These are phyloP conservation scores for Ephemerocybe angulata DNA, from an alignment of 768 basidiomycete species.

Conservation along the genomic window DNA sequence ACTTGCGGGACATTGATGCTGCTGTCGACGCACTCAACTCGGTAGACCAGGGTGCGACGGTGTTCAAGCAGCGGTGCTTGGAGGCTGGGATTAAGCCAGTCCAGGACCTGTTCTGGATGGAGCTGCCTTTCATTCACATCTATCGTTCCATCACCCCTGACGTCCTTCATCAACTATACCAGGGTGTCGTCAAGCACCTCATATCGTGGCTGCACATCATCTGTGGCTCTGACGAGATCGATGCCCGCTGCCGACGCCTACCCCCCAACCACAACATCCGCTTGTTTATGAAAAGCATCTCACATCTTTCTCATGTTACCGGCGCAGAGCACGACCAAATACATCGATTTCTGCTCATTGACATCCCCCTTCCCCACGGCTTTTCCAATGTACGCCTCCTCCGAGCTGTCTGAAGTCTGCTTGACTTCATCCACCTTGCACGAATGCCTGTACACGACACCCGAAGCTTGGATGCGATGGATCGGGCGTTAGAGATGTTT, in stretches of 20 bases:
- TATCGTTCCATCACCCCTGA: conserved; percentile 41
- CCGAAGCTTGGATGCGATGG: too few species aligned
- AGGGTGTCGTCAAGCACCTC: conserved; percentile 45
- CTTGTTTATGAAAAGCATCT: conserved; percentile 34
- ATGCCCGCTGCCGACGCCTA: conserved; percentile 27
- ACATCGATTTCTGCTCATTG: conserved; percentile 26
- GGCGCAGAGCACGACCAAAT: conserved; percentile 35
- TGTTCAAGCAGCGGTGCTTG: neutral
- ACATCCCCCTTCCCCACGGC: conserved; percentile 15
- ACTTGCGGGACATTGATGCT: neutral
- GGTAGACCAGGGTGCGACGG: conserved; percentile 9
- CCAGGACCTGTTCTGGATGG: conserved; percentile 36
- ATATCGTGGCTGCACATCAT: conserved; percentile 29
- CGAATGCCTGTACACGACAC: too few species aligned
- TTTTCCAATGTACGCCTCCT: conserved; percentile 17
- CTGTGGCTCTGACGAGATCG: conserved; percentile 29
- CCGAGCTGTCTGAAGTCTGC: conserved; percentile 18
- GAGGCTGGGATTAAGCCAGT: conserved; percentile 24
- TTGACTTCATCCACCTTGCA: too few species aligned
- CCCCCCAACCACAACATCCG: conserved; percentile 34
- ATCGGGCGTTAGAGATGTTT: too few species aligned
- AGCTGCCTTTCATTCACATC: conserved; percentile 38
- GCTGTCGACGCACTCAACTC: conserved; percentile 20
- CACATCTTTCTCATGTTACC: conserved; percentile 24
- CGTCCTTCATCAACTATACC: conserved; percentile 46